These are phyloP conservation scores for Pythium rishiriense DNA, from an alignment of 352 stramenopile genomes.

Conservation along the genomic window DNA sequence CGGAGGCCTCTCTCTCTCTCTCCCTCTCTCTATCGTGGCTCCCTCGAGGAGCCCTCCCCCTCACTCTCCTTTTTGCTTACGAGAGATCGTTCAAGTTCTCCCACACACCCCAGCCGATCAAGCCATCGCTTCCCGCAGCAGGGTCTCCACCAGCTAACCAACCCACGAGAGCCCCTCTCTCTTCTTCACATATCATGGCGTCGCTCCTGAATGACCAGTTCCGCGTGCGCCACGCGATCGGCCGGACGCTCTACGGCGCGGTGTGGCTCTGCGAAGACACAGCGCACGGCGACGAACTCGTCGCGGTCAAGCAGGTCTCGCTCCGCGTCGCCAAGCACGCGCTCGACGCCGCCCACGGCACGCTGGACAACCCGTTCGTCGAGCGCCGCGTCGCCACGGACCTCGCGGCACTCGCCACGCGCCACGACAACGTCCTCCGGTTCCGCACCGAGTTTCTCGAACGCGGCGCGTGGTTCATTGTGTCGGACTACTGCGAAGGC, in stretches of 20 bases:
- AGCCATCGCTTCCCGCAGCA: too few relatives aligned
- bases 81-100: not conserved
- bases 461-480: conserved; percentile 42
- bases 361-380: conserved; percentile 49
- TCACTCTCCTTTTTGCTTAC: not conserved
- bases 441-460: conserved; percentile 45
- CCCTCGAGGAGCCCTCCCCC: not conserved
- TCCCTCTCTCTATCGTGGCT: too few relatives aligned
- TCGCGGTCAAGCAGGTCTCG: conserved; percentile 55
- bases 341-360: conserved; percentile 23
- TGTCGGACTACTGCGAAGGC: conserved; percentile 42
- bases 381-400: conserved; percentile 31
- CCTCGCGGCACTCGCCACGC: conserved; percentile 27
- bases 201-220: conserved; percentile 1
- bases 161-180: too few relatives aligned
- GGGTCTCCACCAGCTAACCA: too few relatives aligned
- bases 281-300: conserved; percentile 24
- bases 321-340: conserved; percentile 29
- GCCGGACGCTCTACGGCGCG: conserved; percentile 42
- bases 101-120: not conserved
- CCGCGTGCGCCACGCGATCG: conserved; percentile 12
- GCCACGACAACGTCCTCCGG: conserved; percentile 46
- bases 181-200: not conserved
- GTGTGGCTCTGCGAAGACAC: conserved; percentile 50
- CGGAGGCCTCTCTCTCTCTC: too few relatives aligned